Conservation (phyloP, 1,284 basidiomycete species). For the Grifola frondosa region DNA sequence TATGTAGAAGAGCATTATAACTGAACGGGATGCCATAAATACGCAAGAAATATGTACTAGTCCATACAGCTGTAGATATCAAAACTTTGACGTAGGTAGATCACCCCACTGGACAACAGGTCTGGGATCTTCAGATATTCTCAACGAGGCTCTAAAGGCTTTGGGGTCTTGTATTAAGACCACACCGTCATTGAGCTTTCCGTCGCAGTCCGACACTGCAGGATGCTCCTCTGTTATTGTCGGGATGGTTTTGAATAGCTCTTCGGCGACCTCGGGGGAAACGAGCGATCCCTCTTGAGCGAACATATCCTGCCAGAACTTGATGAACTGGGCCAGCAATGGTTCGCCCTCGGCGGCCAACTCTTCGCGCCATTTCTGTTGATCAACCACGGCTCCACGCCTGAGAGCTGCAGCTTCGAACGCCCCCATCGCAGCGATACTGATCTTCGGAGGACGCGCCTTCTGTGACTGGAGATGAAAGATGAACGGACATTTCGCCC, state of each 20-base stretch:
- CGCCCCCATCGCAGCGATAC: slow-evolving; percentile 61
- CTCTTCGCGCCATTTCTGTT: slow-evolving; percentile 44
- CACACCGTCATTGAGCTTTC: slow-evolving; percentile 48
- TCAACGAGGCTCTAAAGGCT: slow-evolving; percentile 67
- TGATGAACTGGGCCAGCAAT: slow-evolving; percentile 46
- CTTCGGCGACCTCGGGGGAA: slow-evolving; percentile 43
- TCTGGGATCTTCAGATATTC: slow-evolving; percentile 49
- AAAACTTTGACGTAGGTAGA: slow-evolving; percentile 52
- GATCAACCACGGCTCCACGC: slow-evolving; percentile 53
- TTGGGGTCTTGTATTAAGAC: slow-evolving; percentile 70
- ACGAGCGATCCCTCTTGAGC: slow-evolving; percentile 34
- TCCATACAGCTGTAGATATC: no score
- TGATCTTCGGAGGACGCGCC: slow-evolving; percentile 59
- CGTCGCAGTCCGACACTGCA: slow-evolving; percentile 47
- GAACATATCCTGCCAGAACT: slow-evolving; percentile 58
- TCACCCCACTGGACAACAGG: slow-evolving; percentile 71
- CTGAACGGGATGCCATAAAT: slow-evolving; percentile 3
- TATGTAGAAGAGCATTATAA: no score
- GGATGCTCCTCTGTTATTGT: slow-evolving; percentile 55
- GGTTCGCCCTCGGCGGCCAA: slow-evolving; percentile 49
- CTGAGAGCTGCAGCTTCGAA: slow-evolving; percentile 58
- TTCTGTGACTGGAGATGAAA: slow-evolving; percentile 78
- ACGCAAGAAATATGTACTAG: no score
- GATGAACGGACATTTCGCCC: slow-evolving; percentile 83
- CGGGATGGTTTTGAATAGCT: slow-evolving; percentile 53